phyloP scores from a whole-genome alignment of 2,329 filamentous ascomycete genomes.

The Fusarium nisikadoi region DNA sequence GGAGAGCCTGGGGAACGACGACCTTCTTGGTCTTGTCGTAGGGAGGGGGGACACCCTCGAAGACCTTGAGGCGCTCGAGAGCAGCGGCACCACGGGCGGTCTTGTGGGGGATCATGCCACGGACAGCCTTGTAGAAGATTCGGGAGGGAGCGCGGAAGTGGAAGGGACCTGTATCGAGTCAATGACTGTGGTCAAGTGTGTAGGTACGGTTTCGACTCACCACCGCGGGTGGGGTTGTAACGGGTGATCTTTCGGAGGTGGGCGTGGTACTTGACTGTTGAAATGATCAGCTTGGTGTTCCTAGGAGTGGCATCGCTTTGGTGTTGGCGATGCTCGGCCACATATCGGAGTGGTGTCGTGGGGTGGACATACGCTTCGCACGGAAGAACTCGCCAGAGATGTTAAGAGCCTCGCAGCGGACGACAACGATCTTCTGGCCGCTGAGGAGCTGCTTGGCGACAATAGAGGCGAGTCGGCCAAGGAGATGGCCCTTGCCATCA shows the following conservation, averaged over 20 bases:
- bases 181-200: slow-evolving; percentile 49
- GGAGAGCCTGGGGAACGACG: slow-evolving; percentile 97
- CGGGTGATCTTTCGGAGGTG: slow-evolving; percentile 99
- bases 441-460: slow-evolving; percentile 99
- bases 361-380: slow-evolving; percentile 89
- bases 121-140: slow-evolving; percentile 99
- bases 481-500: slow-evolving; percentile 99
- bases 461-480: slow-evolving; percentile 97
- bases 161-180: slow-evolving; percentile 80
- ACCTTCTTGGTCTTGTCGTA: slow-evolving; percentile 99
- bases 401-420: slow-evolving; percentile 99
- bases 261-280: slow-evolving; percentile 98
- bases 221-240: slow-evolving; percentile 99
- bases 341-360: slow-evolving; percentile 27
- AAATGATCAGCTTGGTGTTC: slow-evolving; percentile 57
- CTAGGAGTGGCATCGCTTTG: slow-evolving; percentile 8
- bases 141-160: slow-evolving; percentile 99
- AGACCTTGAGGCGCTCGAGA: slow-evolving; percentile 98
- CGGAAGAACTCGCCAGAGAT: slow-evolving; percentile 99
- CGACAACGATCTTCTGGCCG: slow-evolving; percentile 99
- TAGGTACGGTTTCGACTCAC: slow-evolving; percentile 63
- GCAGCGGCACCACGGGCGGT: slow-evolving; percentile 96
- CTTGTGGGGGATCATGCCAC: slow-evolving; percentile 99
- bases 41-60: slow-evolving; percentile 98
- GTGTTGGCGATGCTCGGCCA: slow-evolving; percentile 33